phyloP scores from a whole-genome alignment of 495 filamentous ascomycete species.

The Aspergillus wentii region DNA sequence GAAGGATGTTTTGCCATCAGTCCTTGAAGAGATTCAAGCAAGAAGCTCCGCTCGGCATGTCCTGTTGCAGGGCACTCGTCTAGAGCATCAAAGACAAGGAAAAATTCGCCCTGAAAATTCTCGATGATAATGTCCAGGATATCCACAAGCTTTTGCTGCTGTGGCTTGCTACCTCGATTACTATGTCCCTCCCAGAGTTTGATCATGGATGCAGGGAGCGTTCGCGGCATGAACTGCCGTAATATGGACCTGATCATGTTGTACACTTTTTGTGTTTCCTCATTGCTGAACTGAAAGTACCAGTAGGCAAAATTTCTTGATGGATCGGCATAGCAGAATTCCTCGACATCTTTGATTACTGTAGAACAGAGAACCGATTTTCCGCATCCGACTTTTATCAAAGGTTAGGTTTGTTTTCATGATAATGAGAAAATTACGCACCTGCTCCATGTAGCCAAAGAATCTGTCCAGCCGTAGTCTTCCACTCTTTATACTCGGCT shows the following conservation, averaged over 20 bases:
- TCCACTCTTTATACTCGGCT: constrained; percentile 2
- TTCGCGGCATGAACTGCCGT: constrained; percentile 2
- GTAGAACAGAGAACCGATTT: constrained; percentile 9
- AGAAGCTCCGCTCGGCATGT: background rate
- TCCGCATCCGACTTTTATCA: constrained; percentile 2
- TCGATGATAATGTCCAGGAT: constrained; percentile 5
- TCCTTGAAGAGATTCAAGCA: constrained; percentile 3
- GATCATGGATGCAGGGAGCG: too few species aligned
- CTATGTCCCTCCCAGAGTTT: too few species aligned
- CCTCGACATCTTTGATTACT: constrained; percentile 2
- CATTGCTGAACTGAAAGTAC: constrained; percentile 6
- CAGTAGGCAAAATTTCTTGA: constrained; percentile 1
- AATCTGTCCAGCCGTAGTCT: background rate
- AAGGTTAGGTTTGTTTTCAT: background rate
- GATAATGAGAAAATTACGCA: background rate
- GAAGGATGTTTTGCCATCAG: background rate
- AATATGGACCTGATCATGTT: constrained; percentile 2
- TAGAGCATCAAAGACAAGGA: constrained; percentile 13
- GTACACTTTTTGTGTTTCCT: background rate
- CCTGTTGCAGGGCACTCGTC: constrained; percentile 11
- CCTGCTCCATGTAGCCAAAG: constrained; percentile 1
- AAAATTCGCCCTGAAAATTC: constrained; percentile 1
- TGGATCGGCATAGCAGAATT: background rate
- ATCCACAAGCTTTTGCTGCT: background rate
- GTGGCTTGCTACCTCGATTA: too few species aligned